Evolutionary conservation across 805 yeast genomes (phyloP).

Genomic region (Wickerhamomyces bovis): DNA sequence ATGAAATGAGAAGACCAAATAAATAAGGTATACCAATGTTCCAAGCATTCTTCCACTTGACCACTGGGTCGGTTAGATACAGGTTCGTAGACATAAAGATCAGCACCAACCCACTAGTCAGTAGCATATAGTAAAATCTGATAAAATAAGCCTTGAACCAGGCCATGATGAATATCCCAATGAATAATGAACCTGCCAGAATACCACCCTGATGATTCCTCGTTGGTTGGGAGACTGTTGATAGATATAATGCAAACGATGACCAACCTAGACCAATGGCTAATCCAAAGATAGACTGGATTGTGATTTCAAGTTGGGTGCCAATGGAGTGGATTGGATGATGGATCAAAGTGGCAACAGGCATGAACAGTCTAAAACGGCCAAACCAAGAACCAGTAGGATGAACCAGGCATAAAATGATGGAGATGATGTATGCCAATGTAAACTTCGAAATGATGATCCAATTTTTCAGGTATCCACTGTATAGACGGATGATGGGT

Average conservation of each 20-base stretch:
- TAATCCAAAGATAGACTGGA: constrained; percentile 34
- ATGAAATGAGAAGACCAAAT: constrained; percentile 35
- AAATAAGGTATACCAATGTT: constrained; percentile 39
- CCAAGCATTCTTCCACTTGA: constrained; percentile 32
- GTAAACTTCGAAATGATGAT: constrained; percentile 13
- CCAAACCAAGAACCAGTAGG: constrained; percentile 40
- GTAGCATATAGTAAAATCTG: constrained; percentile 33
- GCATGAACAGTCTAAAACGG: constrained; percentile 32
- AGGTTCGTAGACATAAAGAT: constrained; percentile 26
- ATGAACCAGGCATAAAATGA: constrained; percentile 32
- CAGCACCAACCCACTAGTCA: constrained; percentile 31
- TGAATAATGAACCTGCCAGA: constrained; percentile 33
- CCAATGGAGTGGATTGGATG: constrained; percentile 45
- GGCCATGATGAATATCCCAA: constrained; percentile 32
- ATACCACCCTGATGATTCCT: constrained; percentile 41
- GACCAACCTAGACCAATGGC: constrained; percentile 41
- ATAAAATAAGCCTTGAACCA: constrained; percentile 38
- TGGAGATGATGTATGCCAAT: constrained; percentile 34
- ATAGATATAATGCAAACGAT: constrained; percentile 35
- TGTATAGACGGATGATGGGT: background rate
- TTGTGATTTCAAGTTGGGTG: constrained; percentile 39
- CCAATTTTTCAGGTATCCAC: constrained; percentile 11
- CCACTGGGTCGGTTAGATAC: constrained; percentile 22
- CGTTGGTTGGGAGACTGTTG: constrained; percentile 35
- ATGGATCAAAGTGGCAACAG: constrained; percentile 36